A percentile compares a stretch with the other conserved stretches of the same genome.
Evolutionary conservation across 108 stramenopile species (phyloP).

Genomic region (Conticribra weissflogii): DNA sequence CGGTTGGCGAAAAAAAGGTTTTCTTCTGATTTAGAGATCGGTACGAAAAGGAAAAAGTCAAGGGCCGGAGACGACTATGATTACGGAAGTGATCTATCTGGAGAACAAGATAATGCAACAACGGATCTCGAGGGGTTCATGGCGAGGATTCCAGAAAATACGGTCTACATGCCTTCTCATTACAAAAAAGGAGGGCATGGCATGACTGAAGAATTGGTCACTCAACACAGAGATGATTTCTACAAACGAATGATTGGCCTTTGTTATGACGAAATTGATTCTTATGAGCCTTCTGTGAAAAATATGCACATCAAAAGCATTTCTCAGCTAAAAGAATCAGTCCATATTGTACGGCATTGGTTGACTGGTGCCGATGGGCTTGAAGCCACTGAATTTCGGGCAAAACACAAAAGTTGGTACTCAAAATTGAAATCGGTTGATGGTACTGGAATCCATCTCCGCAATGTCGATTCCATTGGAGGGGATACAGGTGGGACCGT

Average conservation of each 20-base stretch:
- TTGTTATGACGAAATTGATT: background rate
- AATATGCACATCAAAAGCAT: slow-evolving; percentile 37
- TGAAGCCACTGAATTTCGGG: slow-evolving; percentile 41
- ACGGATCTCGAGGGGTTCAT: background rate
- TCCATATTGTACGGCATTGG: slow-evolving; percentile 42
- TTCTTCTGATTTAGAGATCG: background rate
- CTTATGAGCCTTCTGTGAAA: slow-evolving; percentile 9
- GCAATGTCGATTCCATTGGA: slow-evolving; percentile 8
- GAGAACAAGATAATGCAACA: background rate
- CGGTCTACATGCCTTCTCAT: slow-evolving; percentile 12
- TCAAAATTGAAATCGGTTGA: slow-evolving; percentile 44
- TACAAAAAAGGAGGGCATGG: background rate
- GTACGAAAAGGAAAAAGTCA: background rate
- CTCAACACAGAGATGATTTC: slow-evolving; percentile 29
- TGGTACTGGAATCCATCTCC: slow-evolving; percentile 46
- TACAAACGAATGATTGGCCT: slow-evolving; percentile 24
- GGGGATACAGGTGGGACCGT: slow-evolving; percentile 6
- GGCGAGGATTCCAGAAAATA: slow-evolving; percentile 11
- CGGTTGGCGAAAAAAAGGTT: slow-evolving; percentile 8
- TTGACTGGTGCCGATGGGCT: slow-evolving; percentile 43
- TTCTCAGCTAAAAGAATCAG: slow-evolving; percentile 38
- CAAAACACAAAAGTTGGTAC: slow-evolving; percentile 53
- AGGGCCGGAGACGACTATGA: background rate
- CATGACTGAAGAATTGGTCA: slow-evolving; percentile 14
- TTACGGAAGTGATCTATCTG: background rate